Percentiles rank a stretch among this genome's conserved stretches.
Evolutionary conservation across 371 early-diverging fungal genomes (phyloP).

Genomic region (Rhizopus stolonifer): DNA sequence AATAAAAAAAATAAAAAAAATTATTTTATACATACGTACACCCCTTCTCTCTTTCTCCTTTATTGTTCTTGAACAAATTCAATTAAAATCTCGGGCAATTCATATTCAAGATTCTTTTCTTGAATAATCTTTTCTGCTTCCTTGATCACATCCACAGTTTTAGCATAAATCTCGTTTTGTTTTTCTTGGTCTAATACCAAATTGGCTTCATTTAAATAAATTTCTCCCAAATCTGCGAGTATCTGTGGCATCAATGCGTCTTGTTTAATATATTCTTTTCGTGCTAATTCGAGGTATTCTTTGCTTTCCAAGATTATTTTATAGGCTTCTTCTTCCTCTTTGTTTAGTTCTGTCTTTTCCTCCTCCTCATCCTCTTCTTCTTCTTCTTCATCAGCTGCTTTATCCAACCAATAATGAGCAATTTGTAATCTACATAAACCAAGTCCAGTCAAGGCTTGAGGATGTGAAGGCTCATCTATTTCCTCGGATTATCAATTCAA

Average conservation of each 20-base stretch:
- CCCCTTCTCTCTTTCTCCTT: not conserved
- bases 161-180: constrained; percentile 32
- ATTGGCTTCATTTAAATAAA: constrained; percentile 43
- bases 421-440: constrained; percentile 36
- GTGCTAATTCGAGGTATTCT: constrained; percentile 30
- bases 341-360: constrained; percentile 20
- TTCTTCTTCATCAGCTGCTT: constrained; percentile 25
- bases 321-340: constrained; percentile 41
- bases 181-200: constrained; percentile 37
- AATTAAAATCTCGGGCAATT: constrained; percentile 46
- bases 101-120: constrained; percentile 27
- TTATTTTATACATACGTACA: not conserved
- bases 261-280: constrained; percentile 18
- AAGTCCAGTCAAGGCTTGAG: constrained; percentile 31
- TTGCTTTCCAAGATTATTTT: constrained; percentile 35
- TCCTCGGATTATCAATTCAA: not conserved
- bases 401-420: constrained; percentile 44
- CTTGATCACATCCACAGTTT: constrained; percentile 29
- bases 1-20: not conserved
- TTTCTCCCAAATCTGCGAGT: constrained; percentile 43
- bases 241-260: constrained; percentile 29
- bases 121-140: constrained; percentile 30
- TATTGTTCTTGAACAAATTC: constrained; percentile 31
- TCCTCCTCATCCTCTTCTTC: constrained; percentile 29
- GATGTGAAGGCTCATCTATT: constrained; percentile 35